These are phyloP conservation scores for Solanum pennellii DNA, from an alignment of 257 asterid species.

Conservation along the genomic window DNA sequence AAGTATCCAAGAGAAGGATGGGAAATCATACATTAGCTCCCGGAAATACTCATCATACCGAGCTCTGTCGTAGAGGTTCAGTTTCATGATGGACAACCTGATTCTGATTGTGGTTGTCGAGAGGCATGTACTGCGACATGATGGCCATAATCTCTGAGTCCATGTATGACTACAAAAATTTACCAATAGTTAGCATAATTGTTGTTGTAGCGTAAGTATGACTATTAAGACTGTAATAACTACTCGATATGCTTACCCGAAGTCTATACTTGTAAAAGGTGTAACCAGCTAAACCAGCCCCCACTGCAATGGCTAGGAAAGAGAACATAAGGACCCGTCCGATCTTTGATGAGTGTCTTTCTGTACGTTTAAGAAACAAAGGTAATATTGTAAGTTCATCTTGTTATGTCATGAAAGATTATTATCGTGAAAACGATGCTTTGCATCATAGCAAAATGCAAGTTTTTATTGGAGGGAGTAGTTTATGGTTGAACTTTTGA, in stretches of 20 bases:
- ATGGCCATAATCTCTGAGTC: slow-evolving; percentile 97
- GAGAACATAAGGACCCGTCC: slow-evolving; percentile 40
- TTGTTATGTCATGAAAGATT: not conserved
- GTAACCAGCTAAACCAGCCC: slow-evolving; percentile 56
- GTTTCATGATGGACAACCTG: slow-evolving; percentile 54
- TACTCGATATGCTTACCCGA: slow-evolving; percentile 32
- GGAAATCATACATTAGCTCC: not conserved
- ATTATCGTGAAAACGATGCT: not conserved
- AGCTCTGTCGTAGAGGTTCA: slow-evolving; percentile 36
- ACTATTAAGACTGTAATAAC: not conserved
- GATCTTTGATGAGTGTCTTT: slow-evolving; percentile 43
- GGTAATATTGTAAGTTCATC: not conserved
- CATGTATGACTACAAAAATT: slow-evolving; percentile 62
- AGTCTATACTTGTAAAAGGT: slow-evolving; percentile 88
- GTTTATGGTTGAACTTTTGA: not conserved
- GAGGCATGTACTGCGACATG: slow-evolving; percentile 98
- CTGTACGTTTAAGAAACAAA: slow-evolving; percentile 24
- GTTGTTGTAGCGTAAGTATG: not conserved
- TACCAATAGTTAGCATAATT: slow-evolving; percentile 7
- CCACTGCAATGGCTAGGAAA: slow-evolving; percentile 44
- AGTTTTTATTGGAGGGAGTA: not conserved
- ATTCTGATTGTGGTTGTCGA: slow-evolving; percentile 56
- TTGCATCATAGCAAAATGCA: not conserved
- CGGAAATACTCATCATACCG: slow-evolving; percentile 20
- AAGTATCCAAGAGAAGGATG: not conserved